Base-by-base conservation (phyloP, 768 basidiomycete genomes). In the Inosperma sp. region DNA sequence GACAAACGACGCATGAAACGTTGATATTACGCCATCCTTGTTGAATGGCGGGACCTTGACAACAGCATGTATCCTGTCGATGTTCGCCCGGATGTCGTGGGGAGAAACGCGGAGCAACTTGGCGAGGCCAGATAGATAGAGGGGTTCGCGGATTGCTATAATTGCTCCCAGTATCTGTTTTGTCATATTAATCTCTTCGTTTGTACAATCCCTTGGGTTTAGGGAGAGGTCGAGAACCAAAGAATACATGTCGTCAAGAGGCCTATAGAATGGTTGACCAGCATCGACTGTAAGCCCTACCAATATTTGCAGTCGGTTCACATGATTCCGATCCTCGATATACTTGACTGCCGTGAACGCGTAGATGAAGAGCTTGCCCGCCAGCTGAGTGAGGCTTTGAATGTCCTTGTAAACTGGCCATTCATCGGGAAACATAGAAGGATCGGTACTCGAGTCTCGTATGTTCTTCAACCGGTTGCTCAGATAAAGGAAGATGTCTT, bases 1-100 rank as follows among this genome's bases (percentile, higher is more conserved):
- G 2, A 53, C 54, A 44, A 72, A 70, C 2, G 70, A 71, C 14
- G 65, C 58, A 49, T 72, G 70, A 14, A 71, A 59, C 2, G 65
- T 58, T 7, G 56, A 60, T 34, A 70, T 58, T 9, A 58, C 59
- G 13, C 39, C 33, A 4, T 23, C 25, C 3, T 39, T 33, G 14
- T 14, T 30, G 16, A 0, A 8, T 16, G 47, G 33, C 3, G 47
- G 47, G 8, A 48, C 34, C 16, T n/a, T 8, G 9, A 48, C 22
- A 9, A 36, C 34, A 4, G 47, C 33, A 16, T 16, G 34, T 25
- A 48, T 23, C 17, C 23, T 23, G 14, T 37, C 34, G 3, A 10
- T 7, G 10, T 22, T 13, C 29, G 3, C 6, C 29, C 43, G n/a
- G 13, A 45, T 31, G 12, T 21, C 29, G 17, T 10, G 2, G 2